Evolutionary conservation across 768 basidiomycete species (phyloP).

Genomic region (Podaxis sp.): DNA sequence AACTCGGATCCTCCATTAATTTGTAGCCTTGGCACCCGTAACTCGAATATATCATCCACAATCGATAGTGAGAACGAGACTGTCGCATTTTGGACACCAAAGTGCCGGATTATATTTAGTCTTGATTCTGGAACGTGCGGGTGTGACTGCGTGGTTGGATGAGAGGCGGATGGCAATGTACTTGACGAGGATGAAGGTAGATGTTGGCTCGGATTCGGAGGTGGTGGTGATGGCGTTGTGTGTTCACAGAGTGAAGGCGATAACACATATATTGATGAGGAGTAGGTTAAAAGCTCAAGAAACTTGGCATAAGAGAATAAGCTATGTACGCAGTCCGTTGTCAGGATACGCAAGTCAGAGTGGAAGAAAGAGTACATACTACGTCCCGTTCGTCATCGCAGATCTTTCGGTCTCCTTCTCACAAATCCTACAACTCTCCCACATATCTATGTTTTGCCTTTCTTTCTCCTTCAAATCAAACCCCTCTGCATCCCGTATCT

Average conservation of each 20-base stretch:
- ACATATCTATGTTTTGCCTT: conserved; percentile 30
- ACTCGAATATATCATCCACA: conserved; percentile 56
- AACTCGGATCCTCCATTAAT: conserved; percentile 30
- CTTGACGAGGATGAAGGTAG: neutral
- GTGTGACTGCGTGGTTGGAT: neutral
- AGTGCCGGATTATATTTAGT: conserved; percentile 40
- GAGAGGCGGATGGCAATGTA: neutral
- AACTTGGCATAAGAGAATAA: conserved; percentile 55
- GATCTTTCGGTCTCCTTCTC: conserved; percentile 25
- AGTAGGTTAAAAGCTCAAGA: conserved; percentile 49
- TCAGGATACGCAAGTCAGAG: neutral
- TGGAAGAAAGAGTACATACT: conserved; percentile 33
- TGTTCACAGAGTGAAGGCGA: conserved; percentile 45
- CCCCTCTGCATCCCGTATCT: conserved; percentile 13
- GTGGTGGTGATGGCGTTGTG: conserved; percentile 26
- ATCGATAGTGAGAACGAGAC: conserved; percentile 43
- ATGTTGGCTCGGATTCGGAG: conserved; percentile 8
- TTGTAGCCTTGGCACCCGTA: conserved; percentile 57
- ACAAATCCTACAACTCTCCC: conserved; percentile 50
- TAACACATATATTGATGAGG: conserved; percentile 28
- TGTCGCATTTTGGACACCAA: conserved; percentile 20
- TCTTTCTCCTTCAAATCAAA: conserved; percentile 7
- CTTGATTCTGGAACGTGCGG: conserved; percentile 23
- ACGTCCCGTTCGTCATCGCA: conserved; percentile 44
- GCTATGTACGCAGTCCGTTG: conserved; percentile 23